These are phyloP conservation scores for Lachnellula suecica DNA, from an alignment of 2,329 filamentous ascomycete species.

Conservation along the genomic window DNA sequence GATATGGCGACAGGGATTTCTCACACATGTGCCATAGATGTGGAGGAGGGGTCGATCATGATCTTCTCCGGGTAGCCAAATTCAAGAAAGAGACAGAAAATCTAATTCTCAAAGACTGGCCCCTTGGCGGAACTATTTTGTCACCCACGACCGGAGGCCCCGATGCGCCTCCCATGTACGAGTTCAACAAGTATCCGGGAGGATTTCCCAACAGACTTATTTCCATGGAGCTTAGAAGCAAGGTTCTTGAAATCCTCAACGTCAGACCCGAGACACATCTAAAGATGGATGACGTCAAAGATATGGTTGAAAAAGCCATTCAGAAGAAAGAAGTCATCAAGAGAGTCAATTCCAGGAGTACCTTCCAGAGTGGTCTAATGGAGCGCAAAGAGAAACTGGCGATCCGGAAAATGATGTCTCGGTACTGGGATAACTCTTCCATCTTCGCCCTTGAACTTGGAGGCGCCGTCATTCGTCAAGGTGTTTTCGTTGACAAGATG, in stretches of 20 bases:
- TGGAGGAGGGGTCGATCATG: slow-evolving; percentile 48
- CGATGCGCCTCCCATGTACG: slow-evolving; percentile 28
- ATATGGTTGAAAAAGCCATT: slow-evolving; percentile 48
- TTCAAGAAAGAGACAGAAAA: slow-evolving; percentile 56
- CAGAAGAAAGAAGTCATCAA: slow-evolving; percentile 37
- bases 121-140: slow-evolving; percentile 70
- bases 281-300: slow-evolving; percentile 51
- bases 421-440: slow-evolving; percentile 69
- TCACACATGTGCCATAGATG: slow-evolving; percentile 51
- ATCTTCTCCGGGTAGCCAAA: slow-evolving; percentile 59
- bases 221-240: slow-evolving; percentile 41
- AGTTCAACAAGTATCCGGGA: slow-evolving; percentile 26
- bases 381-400: slow-evolving; percentile 39
- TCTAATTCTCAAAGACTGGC: slow-evolving; percentile 45
- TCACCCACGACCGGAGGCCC: slow-evolving; percentile 52
- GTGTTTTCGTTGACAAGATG: slow-evolving; percentile 72
- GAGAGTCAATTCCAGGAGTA: slow-evolving; percentile 37
- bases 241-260: slow-evolving; percentile 42
- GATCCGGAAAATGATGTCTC: slow-evolving; percentile 66
- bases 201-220: slow-evolving; percentile 61
- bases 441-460: slow-evolving; percentile 64
- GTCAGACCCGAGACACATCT: slow-evolving; percentile 29
- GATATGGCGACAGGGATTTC: slow-evolving; percentile 62
- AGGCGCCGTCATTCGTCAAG: slow-evolving; percentile 65
- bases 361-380: slow-evolving; percentile 24